phyloP scores from a whole-genome alignment of 2,329 filamentous ascomycete species.

The Botrytis byssoidea region DNA sequence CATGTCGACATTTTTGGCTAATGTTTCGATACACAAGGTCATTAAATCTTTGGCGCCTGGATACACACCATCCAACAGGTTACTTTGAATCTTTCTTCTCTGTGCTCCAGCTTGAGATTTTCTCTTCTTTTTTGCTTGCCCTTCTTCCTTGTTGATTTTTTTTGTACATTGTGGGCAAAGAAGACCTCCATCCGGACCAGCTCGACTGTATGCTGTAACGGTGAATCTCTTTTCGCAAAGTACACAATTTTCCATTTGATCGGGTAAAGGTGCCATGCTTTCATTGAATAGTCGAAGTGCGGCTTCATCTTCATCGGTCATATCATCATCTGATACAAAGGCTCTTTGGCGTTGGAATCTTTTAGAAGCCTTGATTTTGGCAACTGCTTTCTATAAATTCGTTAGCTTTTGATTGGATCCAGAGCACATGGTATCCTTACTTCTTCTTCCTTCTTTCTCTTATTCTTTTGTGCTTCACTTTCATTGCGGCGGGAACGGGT shows the following conservation, averaged over 20 bases:
- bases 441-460: conserved; percentile 44
- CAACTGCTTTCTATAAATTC: conserved; percentile 48
- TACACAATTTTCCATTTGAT: conserved; percentile 86
- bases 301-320: conserved; percentile 50
- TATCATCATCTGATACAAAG: conserved; percentile 46
- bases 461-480: conserved; percentile 36
- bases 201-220: conserved; percentile 83
- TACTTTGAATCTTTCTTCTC: conserved; percentile 78
- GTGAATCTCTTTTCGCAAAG: conserved; percentile 85
- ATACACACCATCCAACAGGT: conserved; percentile 74
- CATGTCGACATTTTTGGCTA: conserved; percentile 61
- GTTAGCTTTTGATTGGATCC: conserved; percentile 16
- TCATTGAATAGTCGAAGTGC: conserved; percentile 50
- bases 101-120: conserved; percentile 52
- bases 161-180: conserved; percentile 81
- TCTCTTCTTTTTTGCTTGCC: conserved; percentile 55
- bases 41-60: conserved; percentile 67
- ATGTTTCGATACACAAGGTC: conserved; percentile 60
- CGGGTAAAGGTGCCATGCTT: conserved; percentile 46
- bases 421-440: conserved; percentile 29
- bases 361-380: conserved; percentile 63
- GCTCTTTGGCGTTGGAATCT: conserved; percentile 50
- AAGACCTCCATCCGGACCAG: conserved; percentile 80
- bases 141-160: conserved; percentile 65
- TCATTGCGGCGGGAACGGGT: conserved; percentile 29